Evolutionary conservation across 2,329 filamentous ascomycete species (phyloP), one percentile per base, ranked within the genome.

Genomic region (Grosmannia penicillata): DNA sequence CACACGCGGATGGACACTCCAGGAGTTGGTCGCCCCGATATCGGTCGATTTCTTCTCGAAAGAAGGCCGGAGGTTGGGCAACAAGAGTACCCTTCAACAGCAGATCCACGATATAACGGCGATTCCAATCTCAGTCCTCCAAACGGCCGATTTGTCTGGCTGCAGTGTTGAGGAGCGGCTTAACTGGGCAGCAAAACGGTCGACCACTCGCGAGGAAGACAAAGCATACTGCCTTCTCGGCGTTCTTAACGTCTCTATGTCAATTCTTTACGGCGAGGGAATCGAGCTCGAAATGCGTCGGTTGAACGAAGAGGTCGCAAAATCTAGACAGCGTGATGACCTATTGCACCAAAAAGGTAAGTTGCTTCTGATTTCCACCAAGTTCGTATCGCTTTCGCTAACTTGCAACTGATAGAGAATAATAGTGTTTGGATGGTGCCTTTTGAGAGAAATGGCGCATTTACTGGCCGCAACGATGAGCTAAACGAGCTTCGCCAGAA

Each of bases 1-100:
- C n/a, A n/a, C n/a, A n/a, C n/a, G n/a, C n/a, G n/a, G n/a, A n/a
- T n/a, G n/a, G n/a, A n/a, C n/a, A n/a, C n/a, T n/a, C n/a, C n/a
- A n/a, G n/a, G n/a, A n/a, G n/a, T n/a, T n/a, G n/a, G n/a, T n/a
- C n/a, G 53, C 51, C 4, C 54, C 53, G 4, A 10, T 14, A 28
- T 36, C 24, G 6, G 48, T 55, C 18, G 47, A 49, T 22, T 56
- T 56, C 46, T 56, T 50, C 34, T 41, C 45, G 7, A 23, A 36
- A 3, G 46, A 51, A 6, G 29, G 45, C 9, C 25, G 22, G 18
- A 33, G 23, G 6, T 43, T 56, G 10, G 52, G 53, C 17, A 39
- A 47, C 26, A 55, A 52, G 42, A 37, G 11, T 10, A 45, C 43
- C 19, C 45, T 53, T 15, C 41, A 42, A 36, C 25, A 45, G 21